phyloP scores from a whole-genome alignment of 192 early-diverging fungal species.

The Backusella luteola region DNA sequence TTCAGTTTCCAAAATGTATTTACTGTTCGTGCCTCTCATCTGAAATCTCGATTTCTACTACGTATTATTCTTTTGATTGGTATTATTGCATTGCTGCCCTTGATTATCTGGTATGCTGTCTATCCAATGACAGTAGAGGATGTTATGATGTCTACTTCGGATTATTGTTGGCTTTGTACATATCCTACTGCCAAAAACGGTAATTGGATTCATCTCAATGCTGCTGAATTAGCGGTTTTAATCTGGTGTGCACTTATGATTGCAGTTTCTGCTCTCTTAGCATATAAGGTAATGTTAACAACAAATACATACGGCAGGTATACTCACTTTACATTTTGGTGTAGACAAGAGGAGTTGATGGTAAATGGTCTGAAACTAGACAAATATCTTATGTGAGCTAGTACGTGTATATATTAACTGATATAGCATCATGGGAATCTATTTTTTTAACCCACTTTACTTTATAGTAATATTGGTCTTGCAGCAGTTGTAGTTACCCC shows the following conservation, averaged over 20 bases:
- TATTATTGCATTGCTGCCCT: neutral
- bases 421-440: neutral
- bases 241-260: constrained; percentile 14
- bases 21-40: constrained; percentile 30
- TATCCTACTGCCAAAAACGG: constrained; percentile 23
- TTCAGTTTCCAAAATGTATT: constrained; percentile 29
- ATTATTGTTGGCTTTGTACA: constrained; percentile 16
- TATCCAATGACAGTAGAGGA: neutral
- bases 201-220: constrained; percentile 22
- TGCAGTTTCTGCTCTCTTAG: constrained; percentile 30
- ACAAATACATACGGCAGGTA: neutral
- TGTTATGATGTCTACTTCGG: neutral
- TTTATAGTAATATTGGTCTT: constrained; percentile 15
- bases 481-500: constrained; percentile 13
- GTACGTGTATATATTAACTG: constrained; percentile 30
- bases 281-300: constrained; percentile 38
- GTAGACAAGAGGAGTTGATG: constrained; percentile 41
- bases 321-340: constrained; percentile 28
- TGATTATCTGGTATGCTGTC: constrained; percentile 24
- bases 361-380: constrained; percentile 47
- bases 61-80: constrained; percentile 9
- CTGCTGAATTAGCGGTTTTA: constrained; percentile 23
- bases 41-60: constrained; percentile 25
- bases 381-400: constrained; percentile 50
- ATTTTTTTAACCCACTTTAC: neutral